phyloP scores from a whole-genome alignment of 495 filamentous ascomycete genomes.

The Hypoxylon rickii region DNA sequence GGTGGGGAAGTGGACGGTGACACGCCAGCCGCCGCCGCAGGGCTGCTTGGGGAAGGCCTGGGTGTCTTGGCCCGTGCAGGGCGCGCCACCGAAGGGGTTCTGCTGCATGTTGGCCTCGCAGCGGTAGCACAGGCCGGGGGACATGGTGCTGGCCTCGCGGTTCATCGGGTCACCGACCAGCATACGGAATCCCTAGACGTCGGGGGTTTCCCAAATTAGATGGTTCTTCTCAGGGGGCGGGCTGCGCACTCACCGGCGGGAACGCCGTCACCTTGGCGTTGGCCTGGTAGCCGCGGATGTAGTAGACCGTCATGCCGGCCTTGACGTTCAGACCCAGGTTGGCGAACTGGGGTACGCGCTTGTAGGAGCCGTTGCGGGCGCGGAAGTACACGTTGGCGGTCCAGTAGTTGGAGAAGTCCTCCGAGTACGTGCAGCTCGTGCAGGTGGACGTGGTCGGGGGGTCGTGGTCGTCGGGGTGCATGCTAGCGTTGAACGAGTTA shows the following conservation, averaged over 20 bases:
- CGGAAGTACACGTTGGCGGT: constrained; percentile 51
- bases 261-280: constrained; percentile 53
- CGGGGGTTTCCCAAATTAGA: constrained; percentile 12
- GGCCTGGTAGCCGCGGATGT: constrained; percentile 53
- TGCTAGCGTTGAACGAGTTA: constrained; percentile 49
- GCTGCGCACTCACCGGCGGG: constrained; percentile 40
- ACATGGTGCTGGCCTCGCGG: constrained; percentile 38
- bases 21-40: constrained; percentile 54
- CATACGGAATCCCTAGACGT: constrained; percentile 48
- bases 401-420: constrained; percentile 55
- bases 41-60: constrained; percentile 45
- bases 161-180: constrained; percentile 46
- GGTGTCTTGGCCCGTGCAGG: constrained; percentile 56
- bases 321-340: constrained; percentile 49
- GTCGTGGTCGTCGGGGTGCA: constrained; percentile 43
- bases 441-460: constrained; percentile 43
- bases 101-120: constrained; percentile 52
- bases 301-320: constrained; percentile 54
- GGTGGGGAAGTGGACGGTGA: constrained; percentile 55
- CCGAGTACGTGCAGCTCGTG: constrained; percentile 46
- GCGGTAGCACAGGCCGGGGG: constrained; percentile 52
- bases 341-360: constrained; percentile 52
- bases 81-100: constrained; percentile 56
- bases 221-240: background rate
- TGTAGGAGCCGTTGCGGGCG: constrained; percentile 52